Evolutionary conservation across 1,284 basidiomycete species (phyloP).

Genomic region (Cryptococcus hybrid): DNA sequence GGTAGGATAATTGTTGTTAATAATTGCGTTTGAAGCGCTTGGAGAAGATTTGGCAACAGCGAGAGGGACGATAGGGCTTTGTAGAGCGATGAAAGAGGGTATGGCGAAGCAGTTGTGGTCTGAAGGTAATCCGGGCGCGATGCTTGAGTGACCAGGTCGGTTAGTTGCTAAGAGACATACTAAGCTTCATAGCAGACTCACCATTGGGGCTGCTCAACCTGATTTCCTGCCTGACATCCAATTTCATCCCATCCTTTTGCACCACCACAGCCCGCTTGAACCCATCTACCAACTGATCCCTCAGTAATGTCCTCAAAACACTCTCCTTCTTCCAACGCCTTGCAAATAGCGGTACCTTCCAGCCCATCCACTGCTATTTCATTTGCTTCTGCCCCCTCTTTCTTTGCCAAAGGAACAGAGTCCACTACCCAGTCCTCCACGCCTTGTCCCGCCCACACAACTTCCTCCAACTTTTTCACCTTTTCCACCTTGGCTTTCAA

Average conservation of each 20-base stretch:
- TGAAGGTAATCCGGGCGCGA: too few relatives aligned
- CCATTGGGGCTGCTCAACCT: constrained; percentile 11
- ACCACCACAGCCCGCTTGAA: constrained; percentile 16
- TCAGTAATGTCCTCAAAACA: constrained; percentile 9
- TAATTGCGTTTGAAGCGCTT: constrained; percentile 17
- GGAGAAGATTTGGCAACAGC: constrained; percentile 13
- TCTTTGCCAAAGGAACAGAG: neutral
- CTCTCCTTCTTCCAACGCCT: constrained; percentile 1
- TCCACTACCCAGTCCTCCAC: constrained; percentile 25
- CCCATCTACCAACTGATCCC: constrained; percentile 29
- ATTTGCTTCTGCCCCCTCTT: neutral
- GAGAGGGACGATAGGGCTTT: constrained; percentile 12
- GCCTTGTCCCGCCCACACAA: constrained; percentile 29
- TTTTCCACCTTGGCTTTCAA: constrained; percentile 11
- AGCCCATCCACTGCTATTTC: constrained; percentile 6
- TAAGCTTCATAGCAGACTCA: neutral
- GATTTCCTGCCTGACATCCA: constrained; percentile 10
- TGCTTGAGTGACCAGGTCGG: too few relatives aligned
- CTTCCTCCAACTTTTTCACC: constrained; percentile 28
- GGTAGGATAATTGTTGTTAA: constrained; percentile 22
- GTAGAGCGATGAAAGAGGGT: constrained; percentile 6
- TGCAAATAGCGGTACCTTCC: constrained; percentile 1
- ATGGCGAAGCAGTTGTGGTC: neutral
- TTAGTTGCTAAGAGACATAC: too few relatives aligned
- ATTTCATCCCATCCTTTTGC: constrained; percentile 1